phyloP scores from a whole-genome alignment of 139 green algal genomes.

The Micractinium sp. region DNA sequence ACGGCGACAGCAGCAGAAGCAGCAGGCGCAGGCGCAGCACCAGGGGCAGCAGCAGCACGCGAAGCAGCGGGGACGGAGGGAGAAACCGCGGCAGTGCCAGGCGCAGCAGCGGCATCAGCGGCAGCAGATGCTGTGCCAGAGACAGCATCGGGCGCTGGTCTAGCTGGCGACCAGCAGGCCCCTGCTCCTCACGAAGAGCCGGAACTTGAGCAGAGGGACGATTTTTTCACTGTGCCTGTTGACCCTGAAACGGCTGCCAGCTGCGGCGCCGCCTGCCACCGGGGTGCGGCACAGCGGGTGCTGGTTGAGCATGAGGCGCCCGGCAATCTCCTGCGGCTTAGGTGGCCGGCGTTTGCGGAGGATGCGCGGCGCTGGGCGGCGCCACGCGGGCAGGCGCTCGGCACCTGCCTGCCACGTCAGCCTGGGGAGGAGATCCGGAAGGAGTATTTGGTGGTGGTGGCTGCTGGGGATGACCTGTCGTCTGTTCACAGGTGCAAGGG shows the following conservation, averaged over 20 bases:
- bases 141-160: background rate
- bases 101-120: background rate
- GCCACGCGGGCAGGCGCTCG: background rate
- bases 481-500: background rate
- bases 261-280: background rate
- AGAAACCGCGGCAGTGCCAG: background rate
- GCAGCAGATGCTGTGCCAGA: background rate
- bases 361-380: slow-evolving; percentile 13
- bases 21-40: background rate
- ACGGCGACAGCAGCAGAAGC: background rate
- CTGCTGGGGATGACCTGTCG: slow-evolving; percentile 8
- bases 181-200: background rate
- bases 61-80: background rate
- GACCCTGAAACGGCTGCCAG: background rate
- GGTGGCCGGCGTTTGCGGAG: background rate
- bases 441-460: slow-evolving; percentile 3
- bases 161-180: too few species aligned
- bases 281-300: background rate
- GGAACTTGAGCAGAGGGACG: background rate
- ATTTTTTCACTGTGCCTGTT: background rate
- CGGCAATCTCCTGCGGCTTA: background rate
- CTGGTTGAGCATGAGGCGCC: background rate
- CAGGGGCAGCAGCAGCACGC: background rate
- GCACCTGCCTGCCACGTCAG: slow-evolving; percentile 13
- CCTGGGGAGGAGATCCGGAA: background rate